Percentiles rank a stretch among this genome's conserved stretches.
phyloP scores from a whole-genome alignment of 2,329 filamentous ascomycete species.

The Pseudogymnoascus sp. region DNA sequence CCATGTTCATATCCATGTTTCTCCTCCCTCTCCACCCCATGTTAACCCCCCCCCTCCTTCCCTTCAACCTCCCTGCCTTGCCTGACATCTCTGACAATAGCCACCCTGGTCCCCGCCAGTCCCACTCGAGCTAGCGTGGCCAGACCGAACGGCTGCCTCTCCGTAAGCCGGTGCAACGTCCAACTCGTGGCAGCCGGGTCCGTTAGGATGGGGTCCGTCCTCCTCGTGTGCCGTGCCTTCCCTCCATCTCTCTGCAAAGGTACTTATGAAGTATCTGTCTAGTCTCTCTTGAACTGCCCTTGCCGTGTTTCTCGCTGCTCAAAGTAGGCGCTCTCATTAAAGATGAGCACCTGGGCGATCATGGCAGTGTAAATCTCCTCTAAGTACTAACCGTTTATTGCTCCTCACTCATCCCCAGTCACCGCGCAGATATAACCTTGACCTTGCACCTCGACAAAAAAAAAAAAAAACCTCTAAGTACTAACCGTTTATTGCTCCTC shows the following conservation, averaged over 20 bases:
- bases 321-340: background rate
- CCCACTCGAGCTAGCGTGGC: background rate
- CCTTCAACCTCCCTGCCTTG: background rate
- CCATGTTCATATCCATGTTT: background rate
- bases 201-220: background rate
- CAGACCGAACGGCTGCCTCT: background rate
- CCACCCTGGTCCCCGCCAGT: background rate
- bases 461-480: no score
- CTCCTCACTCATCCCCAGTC: background rate
- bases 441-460: background rate
- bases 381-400: background rate
- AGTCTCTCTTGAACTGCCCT: background rate
- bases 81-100: background rate
- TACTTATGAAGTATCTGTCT: background rate
- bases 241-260: background rate
- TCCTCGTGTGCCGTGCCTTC: background rate
- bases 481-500: no score
- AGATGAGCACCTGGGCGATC: background rate
- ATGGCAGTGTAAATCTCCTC: background rate
- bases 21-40: background rate
- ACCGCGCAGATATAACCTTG: background rate
- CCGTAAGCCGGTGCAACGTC: slow-evolving; percentile 1
- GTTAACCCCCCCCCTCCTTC: background rate
- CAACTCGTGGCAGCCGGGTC: background rate
- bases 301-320: background rate